Evolutionary conservation across 2,329 filamentous ascomycete genomes (phyloP), one percentile per base, ranked within the genome.

Genomic region (Botryotinia calthae): DNA sequence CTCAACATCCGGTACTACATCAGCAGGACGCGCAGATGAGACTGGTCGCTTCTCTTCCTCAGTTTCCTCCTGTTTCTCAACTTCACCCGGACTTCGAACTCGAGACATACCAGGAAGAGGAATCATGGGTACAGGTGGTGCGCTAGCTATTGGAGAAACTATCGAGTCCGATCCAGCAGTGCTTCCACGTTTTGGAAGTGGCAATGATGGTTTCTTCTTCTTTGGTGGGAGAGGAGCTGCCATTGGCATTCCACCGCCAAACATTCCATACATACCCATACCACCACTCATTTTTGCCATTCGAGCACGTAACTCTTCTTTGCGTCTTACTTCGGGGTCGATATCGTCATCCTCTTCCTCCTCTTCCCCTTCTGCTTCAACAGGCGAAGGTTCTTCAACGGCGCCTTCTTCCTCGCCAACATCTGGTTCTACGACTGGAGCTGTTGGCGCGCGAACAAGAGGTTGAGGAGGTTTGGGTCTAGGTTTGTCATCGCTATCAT

Each of bases 241-340:
- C 83, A 91, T 87, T 25, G 90, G 87, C 81, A 94, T 88, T 74
- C 89, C 89, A 54, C 87, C 88, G 51, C 93, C 93, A 81, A 97
- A 97, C 90, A 98, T 96, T 78, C 94, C 93, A 81, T 94, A 90
- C 91, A 98, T 97, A 64, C 94, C 94, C 93, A 97, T 97, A 34
- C 95, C 95, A 72, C 95, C 95, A 77, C 95, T 97, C 92, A 99
- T 96, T 84, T 97, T 98, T 63, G 96, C 96, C 94, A 99, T 99
- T 78, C 96, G 90, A 75, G 96, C 94, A 74, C 96, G 90, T 46
- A 99, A 86, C 81, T 98, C 95, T 83, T 97, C 90, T 80, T 91
- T 93, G 70, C 95, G 91, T 77, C 89, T 90, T 34, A 93, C 87
- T 81, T 99, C 96, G 1, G 94, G 94, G 79, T 98, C 95, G 69